Percentiles rank a stretch among this genome's conserved stretches.
These are phyloP conservation scores for Penicillium brevicompactum DNA, from an alignment of 2,329 filamentous ascomycete species.

Conservation along the genomic window DNA sequence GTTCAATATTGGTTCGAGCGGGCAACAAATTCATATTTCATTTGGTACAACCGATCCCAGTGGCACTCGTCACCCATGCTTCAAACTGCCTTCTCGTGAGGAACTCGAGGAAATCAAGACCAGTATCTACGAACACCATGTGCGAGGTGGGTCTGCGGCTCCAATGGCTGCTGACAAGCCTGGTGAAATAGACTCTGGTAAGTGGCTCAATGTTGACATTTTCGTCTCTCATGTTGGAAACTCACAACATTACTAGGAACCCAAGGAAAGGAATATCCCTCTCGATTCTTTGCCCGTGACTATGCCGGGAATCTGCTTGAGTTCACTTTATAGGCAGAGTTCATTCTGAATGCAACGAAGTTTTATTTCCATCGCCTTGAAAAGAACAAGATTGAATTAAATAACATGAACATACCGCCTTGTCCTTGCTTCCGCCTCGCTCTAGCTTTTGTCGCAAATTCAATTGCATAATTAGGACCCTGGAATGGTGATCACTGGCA, in stretches of 20 bases:
- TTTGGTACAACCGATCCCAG: constrained; percentile 44
- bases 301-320: constrained; percentile 59
- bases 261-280: constrained; percentile 61
- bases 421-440: no score
- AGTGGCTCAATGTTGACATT: constrained; percentile 10
- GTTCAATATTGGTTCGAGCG: constrained; percentile 58
- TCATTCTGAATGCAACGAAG: not conserved
- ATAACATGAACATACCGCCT: no score
- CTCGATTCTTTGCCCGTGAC: constrained; percentile 63
- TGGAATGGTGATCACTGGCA: no score
- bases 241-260: constrained; percentile 37
- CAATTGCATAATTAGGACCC: no score
- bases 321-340: constrained; percentile 48
- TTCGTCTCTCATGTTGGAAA: no score
- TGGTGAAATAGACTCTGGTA: constrained; percentile 50
- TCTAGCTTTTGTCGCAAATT: no score
- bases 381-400: no score
- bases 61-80: constrained; percentile 61
- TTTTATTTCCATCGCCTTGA: not conserved
- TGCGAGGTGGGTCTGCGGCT: constrained; percentile 51
- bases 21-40: constrained; percentile 61
- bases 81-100: constrained; percentile 53
- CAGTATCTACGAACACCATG: constrained; percentile 56
- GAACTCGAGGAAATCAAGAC: constrained; percentile 52
- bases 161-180: constrained; percentile 59